Base-by-base conservation (phyloP, 1,139 yeast species). In the Petasospora rhodanensis region DNA sequence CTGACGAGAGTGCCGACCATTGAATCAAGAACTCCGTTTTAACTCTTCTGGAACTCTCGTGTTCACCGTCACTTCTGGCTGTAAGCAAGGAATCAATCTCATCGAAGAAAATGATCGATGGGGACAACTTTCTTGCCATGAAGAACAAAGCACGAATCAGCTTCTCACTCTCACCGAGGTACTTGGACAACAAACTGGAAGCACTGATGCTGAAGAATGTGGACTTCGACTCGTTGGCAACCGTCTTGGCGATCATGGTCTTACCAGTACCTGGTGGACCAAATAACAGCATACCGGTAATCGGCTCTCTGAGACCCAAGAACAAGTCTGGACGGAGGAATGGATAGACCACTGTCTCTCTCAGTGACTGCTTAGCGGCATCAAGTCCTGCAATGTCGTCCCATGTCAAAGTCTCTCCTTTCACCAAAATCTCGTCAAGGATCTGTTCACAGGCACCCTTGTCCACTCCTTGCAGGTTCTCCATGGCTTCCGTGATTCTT, bases 311-410 rank as follows among this genome's bases (percentile, higher is more conserved):
- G 26, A 76, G 58, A 0, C 83, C 82, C 40, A 62, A 66, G 46
- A 76, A 76, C 31, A 76, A 57, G 49, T 76, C 83, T 0, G 83
- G 83, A 32, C 83, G 61, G 34, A 77, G 55, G 47, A 76, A 76
- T 15, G 83, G 83, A 45, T 76, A 76, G 9, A 77, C 82, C 9
- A 77, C 81, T 0, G 82, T 76, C 47, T 77, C 84, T 45, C 75
- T 76, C 29, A 77, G 54, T 2, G 80, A 70, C 46, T 59, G 68
- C 43, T 77, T 77, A 10, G 81, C 79, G 9, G 64, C 58, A 28
- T 66, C 71, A 20, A 76, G 54, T 3, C 83, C 84, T 3, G 76
- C 79, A 28, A 77, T 69, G 50, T 76, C 83, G 37, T 73, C 79
- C 83, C 83, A 76, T 42, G 62, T 66, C 1, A 76, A 70, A 34